Percentiles rank a stretch among this genome's conserved stretches.
phyloP scores from a whole-genome alignment of 2,329 filamentous ascomycete species.

The Xylariaceae sp. region DNA sequence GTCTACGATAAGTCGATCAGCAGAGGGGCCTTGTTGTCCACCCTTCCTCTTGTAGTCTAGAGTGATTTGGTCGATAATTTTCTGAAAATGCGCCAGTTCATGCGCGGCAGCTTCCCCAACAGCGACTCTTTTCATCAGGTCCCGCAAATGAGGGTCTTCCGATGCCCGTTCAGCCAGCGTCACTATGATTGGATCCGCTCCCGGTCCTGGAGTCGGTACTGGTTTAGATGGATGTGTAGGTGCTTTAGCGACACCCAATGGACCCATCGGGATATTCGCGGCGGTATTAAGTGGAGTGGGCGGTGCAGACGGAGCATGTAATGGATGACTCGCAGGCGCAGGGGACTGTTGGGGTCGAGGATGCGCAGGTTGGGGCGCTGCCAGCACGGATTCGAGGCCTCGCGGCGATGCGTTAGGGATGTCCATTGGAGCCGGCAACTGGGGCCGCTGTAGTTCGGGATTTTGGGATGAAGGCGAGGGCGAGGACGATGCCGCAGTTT shows the following conservation, averaged over 20 bases:
- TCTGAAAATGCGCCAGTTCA: constrained; percentile 70
- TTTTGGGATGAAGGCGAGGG: constrained; percentile 17
- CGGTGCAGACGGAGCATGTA: constrained; percentile 24
- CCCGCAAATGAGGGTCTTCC: constrained; percentile 64
- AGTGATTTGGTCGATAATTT: constrained; percentile 74
- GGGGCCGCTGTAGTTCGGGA: constrained; percentile 18
- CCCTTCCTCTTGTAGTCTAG: constrained; percentile 49
- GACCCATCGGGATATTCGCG: not conserved
- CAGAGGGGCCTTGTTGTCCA: constrained; percentile 46
- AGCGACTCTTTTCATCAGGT: constrained; percentile 78
- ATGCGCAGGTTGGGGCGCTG: constrained; percentile 28
- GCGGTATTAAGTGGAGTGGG: not conserved
- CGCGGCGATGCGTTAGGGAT: constrained; percentile 24
- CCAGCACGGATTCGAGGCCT: constrained; percentile 31
- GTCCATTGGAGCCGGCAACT: constrained; percentile 13
- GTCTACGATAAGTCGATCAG: constrained; percentile 50
- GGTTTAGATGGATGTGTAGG: constrained; percentile 20
- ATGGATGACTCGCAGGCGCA: constrained; percentile 19
- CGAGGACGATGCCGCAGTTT: constrained; percentile 16
- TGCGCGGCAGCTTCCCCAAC: constrained; percentile 65
- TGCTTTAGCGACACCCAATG: constrained; percentile 3
- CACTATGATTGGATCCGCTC: constrained; percentile 72
- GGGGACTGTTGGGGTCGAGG: constrained; percentile 31
- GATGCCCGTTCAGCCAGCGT: constrained; percentile 71
- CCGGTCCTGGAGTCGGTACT: constrained; percentile 19